phyloP scores from a whole-genome alignment of 31 red algal species.

The Porphyra umbilicalis region DNA sequence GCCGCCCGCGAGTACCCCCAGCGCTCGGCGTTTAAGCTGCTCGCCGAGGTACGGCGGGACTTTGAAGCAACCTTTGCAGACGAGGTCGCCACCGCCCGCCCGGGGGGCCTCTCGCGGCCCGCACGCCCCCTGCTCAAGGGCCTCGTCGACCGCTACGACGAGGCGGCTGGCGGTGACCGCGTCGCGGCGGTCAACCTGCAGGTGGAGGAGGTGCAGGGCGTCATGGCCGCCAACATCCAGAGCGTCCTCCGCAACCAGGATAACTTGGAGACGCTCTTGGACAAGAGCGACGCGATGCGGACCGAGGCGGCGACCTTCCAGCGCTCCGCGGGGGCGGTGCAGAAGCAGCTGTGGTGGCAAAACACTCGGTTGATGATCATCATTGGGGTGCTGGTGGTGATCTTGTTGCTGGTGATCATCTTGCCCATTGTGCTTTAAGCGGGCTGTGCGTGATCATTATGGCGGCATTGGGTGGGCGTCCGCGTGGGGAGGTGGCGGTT shows the following conservation, averaged over 20 bases:
- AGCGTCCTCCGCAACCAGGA: slow-evolving; percentile 61
- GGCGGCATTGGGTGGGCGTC: not conserved
- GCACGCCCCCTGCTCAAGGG: slow-evolving; percentile 22
- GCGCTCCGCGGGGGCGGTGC: slow-evolving; percentile 23
- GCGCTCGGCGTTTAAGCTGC: slow-evolving; percentile 65
- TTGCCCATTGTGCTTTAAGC: slow-evolving; percentile 7
- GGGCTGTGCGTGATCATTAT: not conserved
- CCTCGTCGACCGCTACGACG: slow-evolving; percentile 24
- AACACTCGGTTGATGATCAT: slow-evolving; percentile 55
- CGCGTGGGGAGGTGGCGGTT: not conserved
- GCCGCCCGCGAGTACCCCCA: slow-evolving; percentile 69
- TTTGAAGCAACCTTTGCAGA: slow-evolving; percentile 36
- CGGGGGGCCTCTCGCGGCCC: slow-evolving; percentile 5
- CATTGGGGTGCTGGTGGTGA: slow-evolving; percentile 41
- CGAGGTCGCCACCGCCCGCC: slow-evolving; percentile 12
- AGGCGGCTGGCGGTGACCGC: slow-evolving; percentile 21
- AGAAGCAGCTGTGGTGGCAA: slow-evolving; percentile 68
- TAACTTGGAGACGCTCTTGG: slow-evolving; percentile 58
- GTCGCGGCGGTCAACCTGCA: slow-evolving; percentile 49
- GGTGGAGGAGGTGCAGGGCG: slow-evolving; percentile 72
- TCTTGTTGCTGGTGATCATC: slow-evolving; percentile 20
- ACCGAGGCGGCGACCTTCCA: slow-evolving; percentile 66
- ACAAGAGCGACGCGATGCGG: slow-evolving; percentile 61
- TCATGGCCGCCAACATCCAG: slow-evolving; percentile 70
- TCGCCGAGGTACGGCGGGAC: slow-evolving; percentile 36